phyloP scores from a whole-genome alignment of 2,329 filamentous ascomycete species.

The Rugonectria rugulosa region DNA sequence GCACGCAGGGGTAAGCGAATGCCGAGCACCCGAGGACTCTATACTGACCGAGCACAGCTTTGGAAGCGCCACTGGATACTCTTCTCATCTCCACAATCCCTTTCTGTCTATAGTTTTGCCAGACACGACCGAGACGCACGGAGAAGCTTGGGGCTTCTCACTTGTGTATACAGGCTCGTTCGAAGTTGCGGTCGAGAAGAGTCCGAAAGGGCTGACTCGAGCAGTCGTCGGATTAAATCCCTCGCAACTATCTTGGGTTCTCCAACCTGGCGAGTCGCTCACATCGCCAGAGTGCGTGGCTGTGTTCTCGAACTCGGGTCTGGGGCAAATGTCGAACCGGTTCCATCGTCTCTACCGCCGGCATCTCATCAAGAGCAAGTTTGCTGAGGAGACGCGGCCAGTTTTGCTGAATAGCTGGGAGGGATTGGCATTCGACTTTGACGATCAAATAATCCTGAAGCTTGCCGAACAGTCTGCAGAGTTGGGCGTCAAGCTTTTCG shows the following conservation, averaged over 20 bases:
- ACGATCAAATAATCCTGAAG: slow-evolving; percentile 61
- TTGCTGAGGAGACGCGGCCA: slow-evolving; percentile 59
- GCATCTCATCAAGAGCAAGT: slow-evolving; percentile 66
- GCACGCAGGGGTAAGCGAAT: slow-evolving; percentile 57
- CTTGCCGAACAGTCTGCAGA: slow-evolving; percentile 64
- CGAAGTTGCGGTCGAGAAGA: slow-evolving; percentile 66
- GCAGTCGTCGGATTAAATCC: slow-evolving; percentile 68
- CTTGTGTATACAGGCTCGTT: slow-evolving; percentile 72
- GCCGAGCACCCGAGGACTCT: fast-evolving
- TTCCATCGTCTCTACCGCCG: slow-evolving; percentile 69
- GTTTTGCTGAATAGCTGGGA: slow-evolving; percentile 73
- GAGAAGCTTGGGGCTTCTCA: slow-evolving; percentile 71
- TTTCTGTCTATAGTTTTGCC: slow-evolving; percentile 66
- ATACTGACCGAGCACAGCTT: slow-evolving; percentile 52
- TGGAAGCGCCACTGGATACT: slow-evolving; percentile 67
- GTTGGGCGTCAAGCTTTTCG: slow-evolving; percentile 68
- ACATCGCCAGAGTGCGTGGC: slow-evolving; percentile 69
- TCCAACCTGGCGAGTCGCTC: slow-evolving; percentile 63
- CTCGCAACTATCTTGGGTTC: slow-evolving; percentile 64
- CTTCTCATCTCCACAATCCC: slow-evolving; percentile 70
- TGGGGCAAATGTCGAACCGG: slow-evolving; percentile 68
- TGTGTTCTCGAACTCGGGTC: slow-evolving; percentile 64
- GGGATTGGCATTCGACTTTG: slow-evolving; percentile 65
- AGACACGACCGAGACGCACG: slow-evolving; percentile 65
- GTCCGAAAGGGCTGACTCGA: slow-evolving; percentile 67